Evolutionary conservation across 2,329 filamentous ascomycete genomes (phyloP).

Genomic region (Phialophora chinensis): DNA sequence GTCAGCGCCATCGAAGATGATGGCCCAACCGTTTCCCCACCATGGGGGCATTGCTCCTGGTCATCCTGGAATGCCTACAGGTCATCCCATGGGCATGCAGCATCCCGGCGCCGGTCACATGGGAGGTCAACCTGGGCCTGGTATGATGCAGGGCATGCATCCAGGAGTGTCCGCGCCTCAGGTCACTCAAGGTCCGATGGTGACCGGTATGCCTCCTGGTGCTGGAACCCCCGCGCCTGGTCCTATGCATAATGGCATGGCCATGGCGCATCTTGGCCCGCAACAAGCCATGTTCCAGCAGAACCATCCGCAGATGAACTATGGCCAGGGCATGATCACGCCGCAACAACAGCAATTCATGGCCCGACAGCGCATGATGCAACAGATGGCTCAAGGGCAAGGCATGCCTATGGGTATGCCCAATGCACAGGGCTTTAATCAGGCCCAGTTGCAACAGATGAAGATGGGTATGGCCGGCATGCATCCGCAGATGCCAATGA

Average conservation of each 20-base stretch:
- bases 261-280: slow-evolving; percentile 65
- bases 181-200: slow-evolving; percentile 68
- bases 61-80: slow-evolving; percentile 64
- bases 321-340: slow-evolving; percentile 40
- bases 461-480: slow-evolving; percentile 36
- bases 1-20: slow-evolving; percentile 55
- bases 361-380: slow-evolving; percentile 43
- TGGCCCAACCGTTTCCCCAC: slow-evolving; percentile 62
- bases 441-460: slow-evolving; percentile 51
- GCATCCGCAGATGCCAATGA: slow-evolving; percentile 44
- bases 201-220: slow-evolving; percentile 67
- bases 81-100: slow-evolving; percentile 65
- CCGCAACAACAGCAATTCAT: slow-evolving; percentile 41
- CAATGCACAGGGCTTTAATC: slow-evolving; percentile 40
- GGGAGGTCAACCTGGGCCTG: slow-evolving; percentile 54
- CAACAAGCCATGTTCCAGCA: slow-evolving; percentile 63
- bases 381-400: slow-evolving; percentile 34
- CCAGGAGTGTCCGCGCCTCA: slow-evolving; percentile 66
- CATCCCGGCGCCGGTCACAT: slow-evolving; percentile 63
- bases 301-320: slow-evolving; percentile 42
- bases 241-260: slow-evolving; percentile 60
- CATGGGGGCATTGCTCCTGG: slow-evolving; percentile 61
- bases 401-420: slow-evolving; percentile 37
- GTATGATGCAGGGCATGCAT: slow-evolving; percentile 64
- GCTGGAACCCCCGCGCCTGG: slow-evolving; percentile 58